Evolutionary conservation across 1,284 basidiomycete species (phyloP).

Genomic region (Ceraceosorus guamensis): DNA sequence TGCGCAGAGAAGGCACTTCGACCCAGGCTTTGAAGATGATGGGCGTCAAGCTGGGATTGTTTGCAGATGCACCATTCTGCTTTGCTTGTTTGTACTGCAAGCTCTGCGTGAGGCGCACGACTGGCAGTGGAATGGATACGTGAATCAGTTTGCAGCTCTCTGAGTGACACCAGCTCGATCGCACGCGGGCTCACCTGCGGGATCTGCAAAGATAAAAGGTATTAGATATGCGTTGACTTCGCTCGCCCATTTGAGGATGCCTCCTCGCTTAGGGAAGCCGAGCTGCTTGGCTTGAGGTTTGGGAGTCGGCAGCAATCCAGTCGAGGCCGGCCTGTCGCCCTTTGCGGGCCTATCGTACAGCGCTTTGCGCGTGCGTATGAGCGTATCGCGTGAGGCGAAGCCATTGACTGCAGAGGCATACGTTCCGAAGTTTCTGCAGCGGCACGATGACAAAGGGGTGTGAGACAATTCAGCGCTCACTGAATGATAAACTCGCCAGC

Average conservation of each 20-base stretch:
- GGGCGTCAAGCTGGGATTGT: no score
- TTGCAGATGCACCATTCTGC: not conserved
- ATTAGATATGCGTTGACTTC: conserved; percentile 4
- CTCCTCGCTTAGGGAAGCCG: conserved; percentile 8
- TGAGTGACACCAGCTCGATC: no score
- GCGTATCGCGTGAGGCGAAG: conserved; percentile 12
- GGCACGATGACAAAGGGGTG: not conserved
- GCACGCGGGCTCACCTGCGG: conserved; percentile 1
- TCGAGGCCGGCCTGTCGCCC: no score
- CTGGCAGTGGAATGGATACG: no score
- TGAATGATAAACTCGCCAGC: no score
- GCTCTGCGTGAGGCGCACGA: conserved; percentile 14
- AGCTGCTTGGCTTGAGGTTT: conserved; percentile 6
- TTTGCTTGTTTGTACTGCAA: conserved; percentile 6
- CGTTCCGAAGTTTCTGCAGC: conserved; percentile 13
- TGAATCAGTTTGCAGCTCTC: no score
- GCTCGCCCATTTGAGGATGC: conserved; percentile 5
- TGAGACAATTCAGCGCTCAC: no score
- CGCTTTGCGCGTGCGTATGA: conserved; percentile 5
- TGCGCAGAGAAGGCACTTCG: conserved; percentile 9
- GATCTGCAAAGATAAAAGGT: conserved; percentile 15
- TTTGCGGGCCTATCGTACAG: no score
- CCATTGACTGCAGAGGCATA: conserved; percentile 19
- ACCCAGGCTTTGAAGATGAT: no score
- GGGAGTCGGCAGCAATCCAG: conserved; percentile 4